phyloP scores from a whole-genome alignment of 768 basidiomycete species.

The Cytidiella melzeri region DNA sequence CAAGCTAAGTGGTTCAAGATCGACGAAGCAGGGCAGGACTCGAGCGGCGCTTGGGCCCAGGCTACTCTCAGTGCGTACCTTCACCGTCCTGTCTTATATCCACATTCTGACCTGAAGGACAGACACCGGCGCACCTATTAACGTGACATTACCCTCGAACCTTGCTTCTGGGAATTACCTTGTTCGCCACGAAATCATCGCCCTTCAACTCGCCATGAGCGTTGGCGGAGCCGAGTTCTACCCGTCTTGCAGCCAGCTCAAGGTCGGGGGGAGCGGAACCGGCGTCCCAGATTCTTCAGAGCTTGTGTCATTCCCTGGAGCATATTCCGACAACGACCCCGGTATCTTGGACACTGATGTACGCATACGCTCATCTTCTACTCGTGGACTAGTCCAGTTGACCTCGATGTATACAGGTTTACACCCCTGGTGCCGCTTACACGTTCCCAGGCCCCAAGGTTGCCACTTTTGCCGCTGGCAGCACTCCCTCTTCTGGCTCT shows the following conservation, averaged over 20 bases:
- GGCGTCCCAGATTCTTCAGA: constrained; percentile 46
- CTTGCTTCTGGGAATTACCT: constrained; percentile 11
- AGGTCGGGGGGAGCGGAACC: constrained; percentile 46
- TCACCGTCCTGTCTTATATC: too few relatives aligned
- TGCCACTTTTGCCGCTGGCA: constrained; percentile 14
- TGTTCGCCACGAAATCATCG: constrained; percentile 31
- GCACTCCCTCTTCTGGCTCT: background rate
- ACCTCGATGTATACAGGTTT: constrained; percentile 12
- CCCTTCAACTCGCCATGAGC: constrained; percentile 21
- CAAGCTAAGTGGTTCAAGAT: constrained; percentile 67
- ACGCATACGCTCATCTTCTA: background rate
- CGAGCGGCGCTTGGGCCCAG: constrained; percentile 16
- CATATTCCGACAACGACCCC: constrained; percentile 62
- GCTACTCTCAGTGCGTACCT: constrained; percentile 16
- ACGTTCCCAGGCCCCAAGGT: constrained; percentile 22
- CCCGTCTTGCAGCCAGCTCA: constrained; percentile 55
- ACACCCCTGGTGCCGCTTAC: constrained; percentile 15
- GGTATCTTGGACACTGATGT: constrained; percentile 56
- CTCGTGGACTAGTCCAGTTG: background rate
- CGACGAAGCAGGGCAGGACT: constrained; percentile 17
- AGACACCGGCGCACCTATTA: constrained; percentile 1
- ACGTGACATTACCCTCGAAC: constrained; percentile 7
- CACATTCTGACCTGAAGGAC: too few relatives aligned
- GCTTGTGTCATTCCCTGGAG: constrained; percentile 61
- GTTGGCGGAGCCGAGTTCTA: constrained; percentile 70